These are phyloP conservation scores for Bolboschoenus planiculmis DNA, from an alignment of 176 grass and related monocot genomes.

Conservation along the genomic window DNA sequence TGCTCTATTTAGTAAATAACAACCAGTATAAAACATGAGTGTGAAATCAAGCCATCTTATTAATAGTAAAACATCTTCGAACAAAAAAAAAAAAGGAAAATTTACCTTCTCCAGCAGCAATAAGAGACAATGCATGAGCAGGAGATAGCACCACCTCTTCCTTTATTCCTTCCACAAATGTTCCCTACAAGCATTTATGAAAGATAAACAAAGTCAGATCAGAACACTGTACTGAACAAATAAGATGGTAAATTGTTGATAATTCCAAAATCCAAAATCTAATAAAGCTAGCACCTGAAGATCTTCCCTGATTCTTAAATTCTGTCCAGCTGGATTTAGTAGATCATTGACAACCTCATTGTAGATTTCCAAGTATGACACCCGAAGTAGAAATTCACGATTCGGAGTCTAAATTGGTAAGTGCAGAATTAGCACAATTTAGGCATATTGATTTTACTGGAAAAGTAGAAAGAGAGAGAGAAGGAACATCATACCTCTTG, in stretches of 20 bases:
- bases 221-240: not conserved
- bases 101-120: conserved; percentile 96
- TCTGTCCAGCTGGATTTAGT: conserved; percentile 94
- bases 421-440: conserved; percentile 1
- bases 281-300: conserved; percentile 54
- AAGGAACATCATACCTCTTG: conserved; percentile 62
- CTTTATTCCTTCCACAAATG: conserved; percentile 98
- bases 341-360: conserved; percentile 99
- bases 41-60: not conserved
- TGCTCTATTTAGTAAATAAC: conserved; percentile 54
- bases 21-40: not conserved
- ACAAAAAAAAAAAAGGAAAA: conserved; percentile 11
- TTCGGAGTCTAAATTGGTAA: conserved; percentile 60
- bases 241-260: not conserved
- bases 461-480: not conserved
- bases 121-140: conserved; percentile 96
- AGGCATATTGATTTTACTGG: not conserved
- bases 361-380: conserved; percentile 99
- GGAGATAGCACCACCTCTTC: conserved; percentile 99
- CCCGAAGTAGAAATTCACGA: conserved; percentile 92
- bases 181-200: conserved; percentile 47
- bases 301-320: conserved; percentile 95
- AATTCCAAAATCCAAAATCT: conserved; percentile 12
- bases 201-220: conserved; percentile 21
- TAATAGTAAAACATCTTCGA: not conserved